A percentile compares a stretch with the other conserved stretches of the same genome.
These are phyloP conservation scores for Leccinum pellstonianum DNA, from an alignment of 768 basidiomycete species.

Conservation along the genomic window DNA sequence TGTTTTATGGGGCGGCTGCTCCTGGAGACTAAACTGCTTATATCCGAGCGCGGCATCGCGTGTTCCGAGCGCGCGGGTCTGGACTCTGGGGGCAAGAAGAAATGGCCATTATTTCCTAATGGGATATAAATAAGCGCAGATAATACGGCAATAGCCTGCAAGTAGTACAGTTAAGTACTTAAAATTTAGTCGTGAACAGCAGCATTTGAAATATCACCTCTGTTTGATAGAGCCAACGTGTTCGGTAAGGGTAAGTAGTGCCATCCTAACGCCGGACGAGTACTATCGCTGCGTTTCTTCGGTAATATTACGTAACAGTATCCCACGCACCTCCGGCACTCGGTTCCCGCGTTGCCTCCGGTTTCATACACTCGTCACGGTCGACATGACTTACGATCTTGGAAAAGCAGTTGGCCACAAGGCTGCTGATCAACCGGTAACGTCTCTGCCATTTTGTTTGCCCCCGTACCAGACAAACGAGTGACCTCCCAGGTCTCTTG, in stretches of 20 bases:
- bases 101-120: not conserved
- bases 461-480: not conserved
- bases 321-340: not conserved
- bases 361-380: not conserved
- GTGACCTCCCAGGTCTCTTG: constrained; percentile 58
- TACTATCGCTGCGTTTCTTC: too few relatives aligned
- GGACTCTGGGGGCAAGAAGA: not conserved
- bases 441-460: constrained; percentile 17
- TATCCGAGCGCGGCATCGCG: not conserved
- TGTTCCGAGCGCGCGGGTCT: not conserved
- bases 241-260: not conserved
- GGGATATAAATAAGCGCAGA: not conserved
- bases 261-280: not conserved
- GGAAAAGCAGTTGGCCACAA: constrained; percentile 63
- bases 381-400: constrained; percentile 55
- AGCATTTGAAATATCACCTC: not conserved
- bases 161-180: not conserved
- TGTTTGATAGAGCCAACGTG: not conserved
- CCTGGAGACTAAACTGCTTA: constrained; percentile 4
- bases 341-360: not conserved
- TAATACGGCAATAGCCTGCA: not conserved
- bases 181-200: not conserved
- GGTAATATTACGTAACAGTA: not conserved
- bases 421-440: constrained; percentile 52
- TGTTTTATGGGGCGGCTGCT: too few relatives aligned